A percentile compares a stretch with the other conserved stretches of the same genome.
phyloP scores from a whole-genome alignment of 2,329 filamentous ascomycete genomes.

The Rasamsonia emersonii region DNA sequence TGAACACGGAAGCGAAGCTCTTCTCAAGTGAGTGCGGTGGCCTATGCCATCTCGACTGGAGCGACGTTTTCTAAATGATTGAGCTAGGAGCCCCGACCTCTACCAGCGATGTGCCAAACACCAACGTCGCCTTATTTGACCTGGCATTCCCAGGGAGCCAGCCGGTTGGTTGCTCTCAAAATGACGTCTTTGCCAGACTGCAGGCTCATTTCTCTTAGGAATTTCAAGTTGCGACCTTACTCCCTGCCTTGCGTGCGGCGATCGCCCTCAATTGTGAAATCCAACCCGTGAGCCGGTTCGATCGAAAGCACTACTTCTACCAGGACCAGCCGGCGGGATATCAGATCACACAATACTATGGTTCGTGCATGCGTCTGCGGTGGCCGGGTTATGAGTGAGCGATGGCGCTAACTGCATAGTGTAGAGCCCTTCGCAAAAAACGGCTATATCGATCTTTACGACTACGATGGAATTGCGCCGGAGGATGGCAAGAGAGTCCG shows the following conservation, averaged over 20 bases:
- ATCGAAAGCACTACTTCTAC: constrained; percentile 98
- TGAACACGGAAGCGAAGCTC: constrained; percentile 81
- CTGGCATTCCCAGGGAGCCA: constrained; percentile 82
- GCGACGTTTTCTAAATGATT: constrained; percentile 3
- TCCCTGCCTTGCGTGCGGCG: constrained; percentile 86
- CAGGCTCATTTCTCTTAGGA: constrained; percentile 22
- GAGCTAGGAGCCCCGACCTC: constrained; percentile 47
- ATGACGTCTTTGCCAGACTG: background rate
- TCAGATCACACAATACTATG: constrained; percentile 95
- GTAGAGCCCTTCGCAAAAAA: constrained; percentile 56
- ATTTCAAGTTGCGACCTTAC: constrained; percentile 72
- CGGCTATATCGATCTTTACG: constrained; percentile 61
- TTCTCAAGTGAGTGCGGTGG: constrained; percentile 57
- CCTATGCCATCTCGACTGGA: background rate
- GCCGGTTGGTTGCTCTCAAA: constrained; percentile 42
- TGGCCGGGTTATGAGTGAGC: background rate
- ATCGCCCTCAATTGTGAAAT: constrained; percentile 74
- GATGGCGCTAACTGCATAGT: constrained; percentile 3
- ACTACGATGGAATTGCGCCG: constrained; percentile 69
- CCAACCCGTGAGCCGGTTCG: constrained; percentile 71
- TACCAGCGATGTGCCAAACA: constrained; percentile 64
- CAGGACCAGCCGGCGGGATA: constrained; percentile 96
- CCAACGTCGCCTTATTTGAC: constrained; percentile 83
- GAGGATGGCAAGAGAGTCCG: constrained; percentile 62
- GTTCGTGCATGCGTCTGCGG: constrained; percentile 18